Percentiles rank a stretch among this genome's conserved stretches.
phyloP scores from a whole-genome alignment of 2,329 filamentous ascomycete genomes.

The Neopestalotiopsis sp. region DNA sequence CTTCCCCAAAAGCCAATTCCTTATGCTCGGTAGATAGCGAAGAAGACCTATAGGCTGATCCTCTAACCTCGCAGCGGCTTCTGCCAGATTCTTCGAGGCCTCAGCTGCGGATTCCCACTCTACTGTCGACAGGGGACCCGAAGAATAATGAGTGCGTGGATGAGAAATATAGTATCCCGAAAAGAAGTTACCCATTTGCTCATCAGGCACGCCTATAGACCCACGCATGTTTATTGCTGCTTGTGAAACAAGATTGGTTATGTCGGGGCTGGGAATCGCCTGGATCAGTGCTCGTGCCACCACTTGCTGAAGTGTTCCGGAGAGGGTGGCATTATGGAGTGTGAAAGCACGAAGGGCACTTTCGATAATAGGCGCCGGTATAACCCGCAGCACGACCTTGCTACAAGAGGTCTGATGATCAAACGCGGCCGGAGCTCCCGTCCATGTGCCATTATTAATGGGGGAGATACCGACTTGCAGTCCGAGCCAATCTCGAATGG shows the following conservation, averaged over 20 bases:
- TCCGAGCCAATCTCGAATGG: conserved; percentile 37
- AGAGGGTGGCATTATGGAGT: conserved; percentile 43
- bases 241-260: conserved; percentile 41
- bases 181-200: conserved; percentile 43
- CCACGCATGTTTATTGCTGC: conserved; percentile 47
- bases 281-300: conserved; percentile 42
- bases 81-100: conserved; percentile 38
- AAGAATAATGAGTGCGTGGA: conserved; percentile 18
- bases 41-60: conserved; percentile 45
- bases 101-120: conserved; percentile 40
- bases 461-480: conserved; percentile 33
- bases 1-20: conserved; percentile 44
- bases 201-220: conserved; percentile 33
- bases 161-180: conserved; percentile 34
- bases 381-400: conserved; percentile 35
- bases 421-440: conserved; percentile 32
- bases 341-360: conserved; percentile 36
- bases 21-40: conserved; percentile 43
- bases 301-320: conserved; percentile 44
- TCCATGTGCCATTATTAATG: conserved; percentile 39
- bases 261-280: conserved; percentile 26
- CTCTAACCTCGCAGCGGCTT: conserved; percentile 29
- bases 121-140: conserved; percentile 20
- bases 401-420: conserved; percentile 32
- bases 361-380: conserved; percentile 33